Evolutionary conservation across 768 basidiomycete genomes (phyloP).

Genomic region (Termitomyces sp.): DNA sequence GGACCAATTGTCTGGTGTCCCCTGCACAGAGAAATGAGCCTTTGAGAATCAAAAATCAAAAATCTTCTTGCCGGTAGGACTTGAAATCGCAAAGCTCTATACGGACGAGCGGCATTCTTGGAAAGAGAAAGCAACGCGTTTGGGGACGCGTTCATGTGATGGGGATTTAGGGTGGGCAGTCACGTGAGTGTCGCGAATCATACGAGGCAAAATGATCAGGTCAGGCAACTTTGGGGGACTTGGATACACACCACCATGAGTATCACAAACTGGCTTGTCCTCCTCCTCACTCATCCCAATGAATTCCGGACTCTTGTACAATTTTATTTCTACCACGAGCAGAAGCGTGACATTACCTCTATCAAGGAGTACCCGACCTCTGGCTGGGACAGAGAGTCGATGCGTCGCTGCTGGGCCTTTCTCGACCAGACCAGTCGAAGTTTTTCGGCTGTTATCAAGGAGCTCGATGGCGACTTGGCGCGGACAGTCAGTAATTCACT

Average conservation of each 20-base stretch:
- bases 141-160: conserved; percentile 8
- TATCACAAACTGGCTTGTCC: conserved; percentile 51
- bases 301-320: conserved; percentile 84
- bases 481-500: conserved; percentile 62
- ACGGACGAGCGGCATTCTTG: conserved; percentile 67
- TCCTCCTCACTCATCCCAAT: conserved; percentile 71
- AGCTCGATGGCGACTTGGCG: conserved; percentile 92
- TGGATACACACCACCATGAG: conserved; percentile 34
- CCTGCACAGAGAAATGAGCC: conserved; percentile 24
- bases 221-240: conserved; percentile 11
- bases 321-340: conserved; percentile 78
- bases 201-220: conserved; percentile 5
- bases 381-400: conserved; percentile 80
- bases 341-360: conserved; percentile 76
- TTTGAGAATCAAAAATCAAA: background rate
- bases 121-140: background rate
- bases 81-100: conserved; percentile 97
- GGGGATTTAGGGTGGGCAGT: conserved; percentile 3
- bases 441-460: conserved; percentile 92
- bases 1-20: conserved; percentile 86
- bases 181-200: conserved; percentile 12
- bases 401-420: conserved; percentile 88
- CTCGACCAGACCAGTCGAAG: conserved; percentile 85
- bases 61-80: conserved; percentile 61
- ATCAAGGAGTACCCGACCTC: conserved; percentile 70